These are phyloP conservation scores for Bipolaris zeicola DNA, from an alignment of 2,329 filamentous ascomycete genomes.

Conservation along the genomic window DNA sequence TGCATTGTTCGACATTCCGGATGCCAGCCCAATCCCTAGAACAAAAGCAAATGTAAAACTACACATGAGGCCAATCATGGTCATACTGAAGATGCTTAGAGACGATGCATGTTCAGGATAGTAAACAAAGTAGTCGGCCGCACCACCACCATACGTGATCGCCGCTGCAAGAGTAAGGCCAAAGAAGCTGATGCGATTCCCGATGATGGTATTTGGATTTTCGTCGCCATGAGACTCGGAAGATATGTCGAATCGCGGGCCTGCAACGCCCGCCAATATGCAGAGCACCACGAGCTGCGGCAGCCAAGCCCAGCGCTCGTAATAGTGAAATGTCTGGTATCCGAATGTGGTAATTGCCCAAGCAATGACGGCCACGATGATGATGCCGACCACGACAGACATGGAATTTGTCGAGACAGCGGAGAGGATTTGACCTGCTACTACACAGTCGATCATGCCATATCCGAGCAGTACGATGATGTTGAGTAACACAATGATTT, in stretches of 20 bases:
- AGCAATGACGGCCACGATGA: slow-evolving; percentile 66
- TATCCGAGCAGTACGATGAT: slow-evolving; percentile 68
- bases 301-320: slow-evolving; percentile 70
- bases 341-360: slow-evolving; percentile 71
- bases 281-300: slow-evolving; percentile 66
- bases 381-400: slow-evolving; percentile 69
- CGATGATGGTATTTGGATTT: slow-evolving; percentile 55
- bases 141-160: slow-evolving; percentile 66
- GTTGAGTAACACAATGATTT: slow-evolving; percentile 67
- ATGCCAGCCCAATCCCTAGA: slow-evolving; percentile 66
- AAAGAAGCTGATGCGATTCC: slow-evolving; percentile 70
- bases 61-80: slow-evolving; percentile 60
- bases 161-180: slow-evolving; percentile 69
- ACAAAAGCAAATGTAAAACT: slow-evolving; percentile 67
- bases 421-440: slow-evolving; percentile 71
- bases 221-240: slow-evolving; percentile 58
- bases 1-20: slow-evolving; percentile 58
- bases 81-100: slow-evolving; percentile 62
- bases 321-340: slow-evolving; percentile 70
- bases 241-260: slow-evolving; percentile 62
- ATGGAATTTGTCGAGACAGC: slow-evolving; percentile 66
- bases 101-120: slow-evolving; percentile 61
- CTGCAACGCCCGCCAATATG: slow-evolving; percentile 66
- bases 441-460: slow-evolving; percentile 66
- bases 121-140: slow-evolving; percentile 73